Conservation (phyloP, 805 yeast species). For the Priceomyces castillae region DNA sequence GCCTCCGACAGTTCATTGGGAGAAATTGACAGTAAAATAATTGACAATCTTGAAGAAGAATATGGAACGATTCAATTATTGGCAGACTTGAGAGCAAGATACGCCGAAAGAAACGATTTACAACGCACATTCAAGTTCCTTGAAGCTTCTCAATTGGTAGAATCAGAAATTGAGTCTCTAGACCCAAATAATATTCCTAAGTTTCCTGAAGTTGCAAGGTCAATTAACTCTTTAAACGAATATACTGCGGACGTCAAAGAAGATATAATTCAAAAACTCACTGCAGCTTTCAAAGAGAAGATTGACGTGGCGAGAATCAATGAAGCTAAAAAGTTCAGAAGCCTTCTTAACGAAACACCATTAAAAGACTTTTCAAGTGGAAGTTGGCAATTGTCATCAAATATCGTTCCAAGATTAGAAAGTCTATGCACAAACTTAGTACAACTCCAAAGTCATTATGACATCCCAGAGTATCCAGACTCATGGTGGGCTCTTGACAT, state of each 20-base stretch:
- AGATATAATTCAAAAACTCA: constrained; percentile 3
- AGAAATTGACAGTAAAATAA: constrained; percentile 3
- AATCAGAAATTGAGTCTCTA: not conserved
- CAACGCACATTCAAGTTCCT: constrained; percentile 6
- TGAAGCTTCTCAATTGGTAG: constrained; percentile 6
- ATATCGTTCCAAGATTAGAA: constrained; percentile 4
- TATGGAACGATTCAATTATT: constrained; percentile 17
- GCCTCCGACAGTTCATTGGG: not conserved
- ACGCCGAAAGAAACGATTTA: constrained; percentile 4
- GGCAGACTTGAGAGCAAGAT: constrained; percentile 9
- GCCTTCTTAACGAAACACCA: constrained; percentile 14
- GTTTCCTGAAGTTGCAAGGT: constrained; percentile 2
- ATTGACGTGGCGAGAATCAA: constrained; percentile 4
- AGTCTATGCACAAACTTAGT: constrained; percentile 16
- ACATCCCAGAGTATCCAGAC: constrained; percentile 28
- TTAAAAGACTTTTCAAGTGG: constrained; percentile 19
- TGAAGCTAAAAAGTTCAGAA: constrained; percentile 12
- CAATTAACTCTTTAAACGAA: constrained; percentile 8
- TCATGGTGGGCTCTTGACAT: constrained; percentile 52
- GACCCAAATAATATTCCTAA: constrained; percentile 2
- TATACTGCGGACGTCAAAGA: not conserved
- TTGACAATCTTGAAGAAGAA: constrained; percentile 12
- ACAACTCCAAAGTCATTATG: constrained; percentile 30
- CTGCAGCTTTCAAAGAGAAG: constrained; percentile 7
- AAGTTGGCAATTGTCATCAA: not conserved